phyloP scores from a whole-genome alignment of 495 filamentous ascomycete genomes.

The Trypethelium eluteriae region DNA sequence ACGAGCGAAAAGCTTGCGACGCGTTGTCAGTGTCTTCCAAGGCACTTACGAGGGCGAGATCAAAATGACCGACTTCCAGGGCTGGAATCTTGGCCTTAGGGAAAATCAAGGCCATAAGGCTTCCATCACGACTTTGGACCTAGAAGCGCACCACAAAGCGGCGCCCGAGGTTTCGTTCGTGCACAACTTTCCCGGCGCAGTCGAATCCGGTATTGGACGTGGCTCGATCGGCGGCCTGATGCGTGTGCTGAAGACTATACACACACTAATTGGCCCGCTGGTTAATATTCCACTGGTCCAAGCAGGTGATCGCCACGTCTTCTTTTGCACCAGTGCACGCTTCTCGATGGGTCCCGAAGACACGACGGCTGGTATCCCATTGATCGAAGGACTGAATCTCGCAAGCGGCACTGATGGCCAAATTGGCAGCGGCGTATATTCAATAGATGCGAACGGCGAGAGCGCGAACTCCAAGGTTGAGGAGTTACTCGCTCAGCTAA shows the following conservation, averaged over 20 bases:
- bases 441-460: conserved; percentile 41
- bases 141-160: conserved; percentile 43
- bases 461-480: conserved; percentile 33
- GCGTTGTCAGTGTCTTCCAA: conserved; percentile 52
- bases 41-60: conserved; percentile 49
- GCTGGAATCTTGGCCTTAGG: conserved; percentile 28
- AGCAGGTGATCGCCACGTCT: conserved; percentile 18
- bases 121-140: conserved; percentile 45
- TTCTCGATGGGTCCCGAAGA: background rate
- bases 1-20: conserved; percentile 25
- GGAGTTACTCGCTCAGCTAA: conserved; percentile 34
- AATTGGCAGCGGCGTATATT: conserved; percentile 47
- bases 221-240: conserved; percentile 11
- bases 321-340: conserved; percentile 17
- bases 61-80: conserved; percentile 42
- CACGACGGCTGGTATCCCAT: conserved; percentile 28
- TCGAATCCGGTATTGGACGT: conserved; percentile 27
- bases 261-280: conserved; percentile 13
- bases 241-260: conserved; percentile 14
- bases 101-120: conserved; percentile 39
- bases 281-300: conserved; percentile 20
- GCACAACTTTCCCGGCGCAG: conserved; percentile 50
- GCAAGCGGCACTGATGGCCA: conserved; percentile 42
- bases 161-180: conserved; percentile 50
- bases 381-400: conserved; percentile 28